phyloP scores from a whole-genome alignment of 305 asterid genomes.

The Salvia sclarea region DNA sequence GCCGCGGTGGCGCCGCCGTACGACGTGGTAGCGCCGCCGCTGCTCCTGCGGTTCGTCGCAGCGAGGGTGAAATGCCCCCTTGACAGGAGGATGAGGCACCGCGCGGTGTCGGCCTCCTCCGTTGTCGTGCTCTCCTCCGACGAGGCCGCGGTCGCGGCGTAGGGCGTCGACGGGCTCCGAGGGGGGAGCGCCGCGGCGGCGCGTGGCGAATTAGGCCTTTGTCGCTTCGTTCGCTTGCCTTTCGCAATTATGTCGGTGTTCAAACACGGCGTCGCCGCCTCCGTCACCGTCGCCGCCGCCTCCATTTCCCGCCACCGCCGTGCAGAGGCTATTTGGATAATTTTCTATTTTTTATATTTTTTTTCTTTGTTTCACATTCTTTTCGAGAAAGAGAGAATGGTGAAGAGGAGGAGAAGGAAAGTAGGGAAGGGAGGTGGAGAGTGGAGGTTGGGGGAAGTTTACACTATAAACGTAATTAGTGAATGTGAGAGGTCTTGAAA shows the following conservation, averaged over 20 bases:
- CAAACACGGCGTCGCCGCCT: slow-evolving; percentile 28
- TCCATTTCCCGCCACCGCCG: slow-evolving; percentile 50
- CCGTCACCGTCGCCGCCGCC: slow-evolving; percentile 30
- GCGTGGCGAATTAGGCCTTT: slow-evolving; percentile 50
- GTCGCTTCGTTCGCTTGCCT: slow-evolving; percentile 78
- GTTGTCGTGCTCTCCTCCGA: slow-evolving; percentile 54
- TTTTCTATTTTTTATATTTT: neutral
- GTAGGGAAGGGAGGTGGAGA: slow-evolving; percentile 31
- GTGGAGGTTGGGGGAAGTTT: slow-evolving; percentile 27
- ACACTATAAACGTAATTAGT: slow-evolving; percentile 26
- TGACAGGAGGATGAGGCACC: slow-evolving; percentile 68
- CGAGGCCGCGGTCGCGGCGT: slow-evolving; percentile 27
- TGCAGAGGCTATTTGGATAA: neutral
- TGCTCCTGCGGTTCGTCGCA: neutral
- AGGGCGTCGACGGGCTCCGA: slow-evolving; percentile 19
- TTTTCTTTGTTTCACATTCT: neutral
- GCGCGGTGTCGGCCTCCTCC: slow-evolving; percentile 79
- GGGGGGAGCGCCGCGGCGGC: neutral
- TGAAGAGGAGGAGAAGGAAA: slow-evolving; percentile 35
- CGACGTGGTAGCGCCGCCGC: slow-evolving; percentile 14
- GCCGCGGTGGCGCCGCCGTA: slow-evolving; percentile 5
- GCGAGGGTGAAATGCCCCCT: slow-evolving; percentile 44
- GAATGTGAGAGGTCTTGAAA: slow-evolving; percentile 35
- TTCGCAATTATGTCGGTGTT: slow-evolving; percentile 58
- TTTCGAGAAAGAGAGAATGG: slow-evolving; percentile 26